phyloP scores from a whole-genome alignment of 2,329 filamentous ascomycete genomes.

The Helotiales sp. region DNA sequence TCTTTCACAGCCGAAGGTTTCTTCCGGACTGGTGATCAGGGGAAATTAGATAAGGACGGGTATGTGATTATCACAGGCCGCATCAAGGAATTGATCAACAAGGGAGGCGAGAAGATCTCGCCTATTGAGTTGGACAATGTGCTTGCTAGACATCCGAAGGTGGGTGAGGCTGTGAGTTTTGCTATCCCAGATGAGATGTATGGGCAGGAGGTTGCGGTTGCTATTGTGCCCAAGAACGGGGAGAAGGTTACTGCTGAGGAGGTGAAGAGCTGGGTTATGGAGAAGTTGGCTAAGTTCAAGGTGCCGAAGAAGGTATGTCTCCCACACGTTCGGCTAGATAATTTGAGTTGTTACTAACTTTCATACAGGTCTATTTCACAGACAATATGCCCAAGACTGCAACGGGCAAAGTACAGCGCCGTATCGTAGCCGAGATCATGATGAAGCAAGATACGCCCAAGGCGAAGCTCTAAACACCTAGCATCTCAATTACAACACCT shows the following conservation, averaged over 20 bases:
- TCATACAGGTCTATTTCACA: conserved; percentile 73
- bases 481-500: background rate
- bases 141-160: conserved; percentile 71
- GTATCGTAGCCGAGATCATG: conserved; percentile 87
- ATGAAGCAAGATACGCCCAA: conserved; percentile 67
- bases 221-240: conserved; percentile 73
- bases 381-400: conserved; percentile 88
- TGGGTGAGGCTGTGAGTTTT: conserved; percentile 82
- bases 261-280: conserved; percentile 70
- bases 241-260: conserved; percentile 61
- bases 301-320: conserved; percentile 74
- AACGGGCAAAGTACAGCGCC: conserved; percentile 86
- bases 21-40: conserved; percentile 89
- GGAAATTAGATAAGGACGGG: conserved; percentile 77
- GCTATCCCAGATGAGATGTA: conserved; percentile 82
- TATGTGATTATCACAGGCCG: conserved; percentile 88
- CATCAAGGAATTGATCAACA: conserved; percentile 93
- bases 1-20: conserved; percentile 78
- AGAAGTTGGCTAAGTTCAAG: conserved; percentile 82
- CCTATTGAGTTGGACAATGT: conserved; percentile 89
- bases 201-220: conserved; percentile 80
- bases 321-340: too few species aligned
- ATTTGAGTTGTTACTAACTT: background rate
- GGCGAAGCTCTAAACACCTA: conserved; percentile 56
- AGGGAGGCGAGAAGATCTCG: conserved; percentile 87